phyloP scores from a whole-genome alignment of 768 basidiomycete genomes.

The Boletus bicolor region DNA sequence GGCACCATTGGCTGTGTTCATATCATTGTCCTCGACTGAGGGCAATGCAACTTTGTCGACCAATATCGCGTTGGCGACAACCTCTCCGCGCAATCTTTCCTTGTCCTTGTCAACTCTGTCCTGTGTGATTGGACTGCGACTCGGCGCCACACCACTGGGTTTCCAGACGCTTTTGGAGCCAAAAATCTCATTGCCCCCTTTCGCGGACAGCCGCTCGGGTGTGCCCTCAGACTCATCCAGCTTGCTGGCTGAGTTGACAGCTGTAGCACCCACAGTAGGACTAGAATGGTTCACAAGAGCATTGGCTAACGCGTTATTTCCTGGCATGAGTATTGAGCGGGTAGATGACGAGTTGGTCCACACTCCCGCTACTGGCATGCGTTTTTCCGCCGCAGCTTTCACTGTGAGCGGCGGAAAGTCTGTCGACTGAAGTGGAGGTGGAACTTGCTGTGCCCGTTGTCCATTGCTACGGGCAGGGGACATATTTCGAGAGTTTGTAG shows the following conservation, averaged over 20 bases:
- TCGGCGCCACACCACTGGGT: conserved; percentile 7
- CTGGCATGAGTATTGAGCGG: conserved; percentile 49
- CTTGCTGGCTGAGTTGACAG: conserved; percentile 18
- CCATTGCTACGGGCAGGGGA: conserved; percentile 37
- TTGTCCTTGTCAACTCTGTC: conserved; percentile 31
- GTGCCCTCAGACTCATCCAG: conserved; percentile 45
- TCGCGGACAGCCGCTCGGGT: conserved; percentile 49
- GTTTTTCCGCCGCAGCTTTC: conserved; percentile 46
- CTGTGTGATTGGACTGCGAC: conserved; percentile 17
- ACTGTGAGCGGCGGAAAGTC: conserved; percentile 71
- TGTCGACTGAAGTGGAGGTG: conserved; percentile 48
- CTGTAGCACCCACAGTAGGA: conserved; percentile 8
- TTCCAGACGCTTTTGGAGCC: conserved; percentile 35
- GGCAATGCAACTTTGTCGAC: conserved; percentile 37
- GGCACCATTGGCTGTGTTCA: conserved; percentile 15
- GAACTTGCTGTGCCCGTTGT: conserved; percentile 34
- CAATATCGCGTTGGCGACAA: conserved; percentile 34
- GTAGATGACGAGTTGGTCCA: conserved; percentile 62
- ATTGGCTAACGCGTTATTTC: conserved; percentile 33
- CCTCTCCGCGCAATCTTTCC: conserved; percentile 36
- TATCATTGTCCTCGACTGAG: conserved; percentile 32
- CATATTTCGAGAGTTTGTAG: conserved; percentile 36
- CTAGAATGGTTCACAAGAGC: conserved; percentile 39
- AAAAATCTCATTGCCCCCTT: conserved; percentile 39
- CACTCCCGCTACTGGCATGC: conserved; percentile 58